phyloP scores from a whole-genome alignment of 2,329 filamentous ascomycete species.

The Cladophialophora immunda region DNA sequence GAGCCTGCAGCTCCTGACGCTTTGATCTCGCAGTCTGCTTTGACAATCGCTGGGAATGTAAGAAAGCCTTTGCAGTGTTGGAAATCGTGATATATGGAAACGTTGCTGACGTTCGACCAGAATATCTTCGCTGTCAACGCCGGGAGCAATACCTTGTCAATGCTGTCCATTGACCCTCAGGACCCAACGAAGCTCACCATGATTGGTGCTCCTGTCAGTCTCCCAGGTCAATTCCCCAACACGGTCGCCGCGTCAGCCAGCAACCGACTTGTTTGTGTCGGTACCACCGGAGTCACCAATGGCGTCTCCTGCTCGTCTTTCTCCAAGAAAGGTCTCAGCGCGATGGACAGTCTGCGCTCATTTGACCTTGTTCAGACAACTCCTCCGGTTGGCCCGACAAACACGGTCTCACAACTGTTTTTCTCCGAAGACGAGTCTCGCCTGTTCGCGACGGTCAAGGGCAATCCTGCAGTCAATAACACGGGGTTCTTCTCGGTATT shows the following conservation, averaged over 20 bases:
- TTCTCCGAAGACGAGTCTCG: slow-evolving; percentile 64
- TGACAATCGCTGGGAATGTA: slow-evolving; percentile 62
- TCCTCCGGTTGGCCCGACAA: slow-evolving; percentile 65
- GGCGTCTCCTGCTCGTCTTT: slow-evolving; percentile 51
- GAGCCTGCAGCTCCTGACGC: slow-evolving; percentile 59
- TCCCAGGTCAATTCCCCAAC: slow-evolving; percentile 52
- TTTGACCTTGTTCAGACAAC: slow-evolving; percentile 65
- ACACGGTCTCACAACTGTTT: slow-evolving; percentile 68
- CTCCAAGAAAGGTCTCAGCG: slow-evolving; percentile 43
- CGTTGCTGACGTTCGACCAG: slow-evolving; percentile 25
- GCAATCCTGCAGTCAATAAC: slow-evolving; percentile 63
- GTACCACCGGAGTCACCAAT: slow-evolving; percentile 46
- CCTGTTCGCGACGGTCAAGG: slow-evolving; percentile 68
- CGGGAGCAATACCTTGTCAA: slow-evolving; percentile 51
- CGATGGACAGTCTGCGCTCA: slow-evolving; percentile 46
- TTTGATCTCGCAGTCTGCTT: slow-evolving; percentile 60
- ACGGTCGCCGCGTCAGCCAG: slow-evolving; percentile 50
- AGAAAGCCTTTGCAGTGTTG: slow-evolving; percentile 34
- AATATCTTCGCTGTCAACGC: slow-evolving; percentile 46
- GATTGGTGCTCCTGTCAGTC: slow-evolving; percentile 45
- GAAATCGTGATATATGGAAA: background rate
- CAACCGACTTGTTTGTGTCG: slow-evolving; percentile 50
- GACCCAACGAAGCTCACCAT: slow-evolving; percentile 45
- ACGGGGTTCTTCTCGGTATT: slow-evolving; percentile 66
- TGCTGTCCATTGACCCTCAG: slow-evolving; percentile 46